Conservation (phyloP, 2,329 filamentous ascomycete genomes). For the Phoma sp. region DNA sequence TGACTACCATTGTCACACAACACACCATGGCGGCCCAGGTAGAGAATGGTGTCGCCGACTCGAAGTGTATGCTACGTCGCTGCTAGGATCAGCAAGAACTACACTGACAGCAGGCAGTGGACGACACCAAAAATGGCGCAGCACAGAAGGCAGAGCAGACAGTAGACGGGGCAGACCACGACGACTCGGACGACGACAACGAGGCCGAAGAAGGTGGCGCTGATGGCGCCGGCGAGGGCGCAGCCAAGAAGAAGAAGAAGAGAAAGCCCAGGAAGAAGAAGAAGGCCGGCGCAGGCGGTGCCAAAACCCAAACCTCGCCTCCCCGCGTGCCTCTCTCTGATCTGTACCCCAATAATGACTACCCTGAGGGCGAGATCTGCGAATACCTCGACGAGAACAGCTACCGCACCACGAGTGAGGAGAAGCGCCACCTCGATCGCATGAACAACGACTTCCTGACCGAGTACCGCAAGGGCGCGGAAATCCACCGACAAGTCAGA, state of each 20-base stretch:
- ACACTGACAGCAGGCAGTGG: slow-evolving; percentile 38
- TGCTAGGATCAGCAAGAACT: neutral
- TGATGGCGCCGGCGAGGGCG: slow-evolving; percentile 44
- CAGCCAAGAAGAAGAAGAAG: slow-evolving; percentile 81
- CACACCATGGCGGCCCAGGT: slow-evolving; percentile 48
- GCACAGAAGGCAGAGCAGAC: slow-evolving; percentile 46
- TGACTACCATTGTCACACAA: slow-evolving; percentile 3
- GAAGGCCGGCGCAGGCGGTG: slow-evolving; percentile 55
- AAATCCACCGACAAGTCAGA: slow-evolving; percentile 86
- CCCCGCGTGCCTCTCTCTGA: slow-evolving; percentile 76
- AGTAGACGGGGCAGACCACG: slow-evolving; percentile 56
- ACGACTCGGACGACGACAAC: slow-evolving; percentile 62
- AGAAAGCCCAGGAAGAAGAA: slow-evolving; percentile 78
- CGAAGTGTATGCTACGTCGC: slow-evolving; percentile 41
- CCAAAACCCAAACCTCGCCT: slow-evolving; percentile 77
- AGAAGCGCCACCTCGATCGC: slow-evolving; percentile 82
- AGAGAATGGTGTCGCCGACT: slow-evolving; percentile 45
- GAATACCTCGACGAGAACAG: slow-evolving; percentile 80
- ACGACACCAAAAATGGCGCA: slow-evolving; percentile 43
- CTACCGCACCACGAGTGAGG: slow-evolving; percentile 81
- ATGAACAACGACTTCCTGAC: slow-evolving; percentile 79
- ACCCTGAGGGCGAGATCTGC: slow-evolving; percentile 78
- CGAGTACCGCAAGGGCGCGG: slow-evolving; percentile 84
- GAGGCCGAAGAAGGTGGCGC: slow-evolving; percentile 57
- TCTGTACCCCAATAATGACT: slow-evolving; percentile 74